Evolutionary conservation across 2,329 filamentous ascomycete species (phyloP), one percentile per base, ranked within the genome.

Genomic region (Ramularia endophylla): DNA sequence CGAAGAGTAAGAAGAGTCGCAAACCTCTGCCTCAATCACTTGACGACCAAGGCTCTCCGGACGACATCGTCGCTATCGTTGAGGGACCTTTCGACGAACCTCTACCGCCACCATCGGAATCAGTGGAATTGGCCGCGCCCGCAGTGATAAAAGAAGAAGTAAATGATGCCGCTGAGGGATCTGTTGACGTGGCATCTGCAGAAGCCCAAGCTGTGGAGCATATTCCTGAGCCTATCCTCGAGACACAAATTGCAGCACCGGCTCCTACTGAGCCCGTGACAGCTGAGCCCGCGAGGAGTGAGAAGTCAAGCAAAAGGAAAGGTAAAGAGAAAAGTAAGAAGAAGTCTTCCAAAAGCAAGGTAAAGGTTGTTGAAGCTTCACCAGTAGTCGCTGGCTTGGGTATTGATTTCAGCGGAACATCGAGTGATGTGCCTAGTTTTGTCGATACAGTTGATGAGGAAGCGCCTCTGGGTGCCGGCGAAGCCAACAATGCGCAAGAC

Each of bases 1-100:
- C 43, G 9, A 59, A 58, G 43, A 43, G 39, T 17, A 55, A 51
- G 36, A 56, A 54, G 27, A 57, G 52, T 25, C 22, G 43, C 50
- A 51, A 20, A 35, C 31, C 5, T 34, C 32, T 11, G 8, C 3
- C 35, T 32, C 16, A 29, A 40, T 34, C 37, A 8, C 34, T 39
- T 7, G 36, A 30, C 7, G 44, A 44, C 12, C 42, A 43, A 11
- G 42, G 39, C 2, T 35, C 40, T 15, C 49, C 52, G 4, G 51
- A 57, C 17, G 53, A 58, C 29, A 52, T 58, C 16, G 48, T 53
- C 22, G 48, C 50, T 3, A 41, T 56, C 13, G 43, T 51, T 2
- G 54, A 55, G 7, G 52, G 47, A 5, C 36, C 41, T 13, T 18
- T 27, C 27, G 41, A 40, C n/a, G 38, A 33, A 22, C 19, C 22